A percentile compares a stretch with the other conserved stretches of the same genome.
Evolutionary conservation across 257 asterid genomes (phyloP).

Genomic region (Solanum chilense): DNA sequence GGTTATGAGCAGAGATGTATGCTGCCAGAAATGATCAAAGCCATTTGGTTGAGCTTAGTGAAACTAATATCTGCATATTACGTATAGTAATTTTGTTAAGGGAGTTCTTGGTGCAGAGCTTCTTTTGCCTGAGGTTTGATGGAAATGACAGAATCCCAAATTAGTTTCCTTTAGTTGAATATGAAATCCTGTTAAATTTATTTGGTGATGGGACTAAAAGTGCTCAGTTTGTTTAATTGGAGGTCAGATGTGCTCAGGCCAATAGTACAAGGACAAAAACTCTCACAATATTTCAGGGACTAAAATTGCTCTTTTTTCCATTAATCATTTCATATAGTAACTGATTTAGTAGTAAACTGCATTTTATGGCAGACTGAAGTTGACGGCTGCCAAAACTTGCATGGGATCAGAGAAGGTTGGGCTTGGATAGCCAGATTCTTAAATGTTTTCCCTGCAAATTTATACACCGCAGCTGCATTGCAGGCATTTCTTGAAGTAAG

Average conservation of each 20-base stretch:
- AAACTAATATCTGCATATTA: background rate
- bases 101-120: background rate
- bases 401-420: constrained; percentile 80
- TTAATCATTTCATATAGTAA: background rate
- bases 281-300: background rate
- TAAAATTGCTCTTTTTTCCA: background rate
- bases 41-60: background rate
- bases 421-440: constrained; percentile 88
- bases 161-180: background rate
- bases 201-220: background rate
- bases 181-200: background rate
- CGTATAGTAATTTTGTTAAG: background rate
- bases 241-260: background rate
- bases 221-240: background rate
- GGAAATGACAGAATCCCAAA: background rate
- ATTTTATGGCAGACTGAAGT: constrained; percentile 51
- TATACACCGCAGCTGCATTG: constrained; percentile 62
- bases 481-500: constrained; percentile 76
- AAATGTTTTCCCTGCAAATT: constrained; percentile 72
- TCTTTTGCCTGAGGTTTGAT: background rate
- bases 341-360: background rate
- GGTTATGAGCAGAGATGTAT: constrained; percentile 17
- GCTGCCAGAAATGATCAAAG: constrained; percentile 33
- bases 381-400: constrained; percentile 40
- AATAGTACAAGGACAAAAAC: background rate